phyloP scores from a whole-genome alignment of 1,284 basidiomycete genomes.

The Coriolopsis trogii region DNA sequence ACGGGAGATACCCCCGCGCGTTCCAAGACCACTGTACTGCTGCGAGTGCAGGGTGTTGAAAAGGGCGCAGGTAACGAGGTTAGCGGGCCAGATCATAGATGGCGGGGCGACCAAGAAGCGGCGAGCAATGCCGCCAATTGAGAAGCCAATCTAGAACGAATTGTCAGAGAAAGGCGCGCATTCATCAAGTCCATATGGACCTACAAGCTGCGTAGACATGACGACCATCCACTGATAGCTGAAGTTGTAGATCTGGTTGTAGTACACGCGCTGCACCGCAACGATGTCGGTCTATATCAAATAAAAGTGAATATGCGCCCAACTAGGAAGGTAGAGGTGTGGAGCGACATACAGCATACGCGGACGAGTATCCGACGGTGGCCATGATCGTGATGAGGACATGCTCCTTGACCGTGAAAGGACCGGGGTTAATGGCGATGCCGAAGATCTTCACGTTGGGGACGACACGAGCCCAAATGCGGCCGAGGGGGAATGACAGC shows the following conservation, averaged over 20 bases:
- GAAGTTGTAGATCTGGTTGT: conserved; percentile 68
- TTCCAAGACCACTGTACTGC: conserved; percentile 63
- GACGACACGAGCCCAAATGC: conserved; percentile 53
- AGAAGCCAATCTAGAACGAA: conserved; percentile 86
- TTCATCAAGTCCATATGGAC: conserved; percentile 27
- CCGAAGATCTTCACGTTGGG: conserved; percentile 63
- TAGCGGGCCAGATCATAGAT: conserved; percentile 78
- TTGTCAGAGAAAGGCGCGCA: conserved; percentile 52
- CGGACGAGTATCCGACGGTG: conserved; percentile 45
- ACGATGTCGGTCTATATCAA: conserved; percentile 67
- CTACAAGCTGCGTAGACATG: conserved; percentile 77
- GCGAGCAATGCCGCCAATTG: conserved; percentile 63
- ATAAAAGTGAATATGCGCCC: not conserved
- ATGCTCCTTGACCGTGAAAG: conserved; percentile 56
- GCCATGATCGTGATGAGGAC: conserved; percentile 70
- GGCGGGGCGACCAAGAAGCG: conserved; percentile 64
- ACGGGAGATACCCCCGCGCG: conserved; percentile 59
- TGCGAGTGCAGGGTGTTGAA: conserved; percentile 78
- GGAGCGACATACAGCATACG: conserved; percentile 37
- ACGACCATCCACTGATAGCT: conserved; percentile 77
- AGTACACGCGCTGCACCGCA: conserved; percentile 76
- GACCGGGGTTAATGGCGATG: conserved; percentile 63
- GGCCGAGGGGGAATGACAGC: conserved; percentile 62
- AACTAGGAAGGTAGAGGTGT: not conserved
- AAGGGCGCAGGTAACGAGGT: conserved; percentile 75